A percentile compares a stretch with the other conserved stretches of the same genome.
These are phyloP conservation scores for Asterella californica DNA, from an alignment of 225 moss, liverwort and hornwort species.

Conservation along the genomic window DNA sequence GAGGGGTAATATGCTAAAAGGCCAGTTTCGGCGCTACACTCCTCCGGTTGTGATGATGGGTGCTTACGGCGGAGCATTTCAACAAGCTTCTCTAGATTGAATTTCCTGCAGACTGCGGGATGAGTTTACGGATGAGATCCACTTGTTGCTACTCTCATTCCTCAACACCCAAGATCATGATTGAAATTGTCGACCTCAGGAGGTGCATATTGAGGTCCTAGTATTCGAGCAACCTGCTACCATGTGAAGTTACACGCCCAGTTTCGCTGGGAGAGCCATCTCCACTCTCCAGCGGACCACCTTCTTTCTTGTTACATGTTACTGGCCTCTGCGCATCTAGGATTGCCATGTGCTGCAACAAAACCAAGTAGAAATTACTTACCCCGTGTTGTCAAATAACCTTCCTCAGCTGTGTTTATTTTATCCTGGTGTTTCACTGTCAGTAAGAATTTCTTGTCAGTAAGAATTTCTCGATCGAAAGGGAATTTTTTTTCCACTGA, in stretches of 20 bases:
- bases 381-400: no score
- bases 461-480: no score
- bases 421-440: not conserved
- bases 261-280: not conserved
- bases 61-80: not conserved
- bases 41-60: not conserved
- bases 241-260: not conserved
- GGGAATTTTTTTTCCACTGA: not conserved
- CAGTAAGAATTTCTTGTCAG: not conserved
- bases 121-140: no score
- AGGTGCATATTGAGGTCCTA: not conserved
- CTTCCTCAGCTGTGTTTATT: not conserved
- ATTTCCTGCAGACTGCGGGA: no score
- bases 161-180: not conserved
- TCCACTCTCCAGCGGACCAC: not conserved
- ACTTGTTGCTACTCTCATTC: not conserved
- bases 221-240: not conserved
- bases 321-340: not conserved
- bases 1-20: not conserved
- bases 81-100: not conserved
- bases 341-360: not conserved
- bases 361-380: not conserved
- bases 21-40: not conserved
- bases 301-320: not conserved
- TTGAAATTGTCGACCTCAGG: not conserved